Evolutionary conservation across 805 yeast genomes (phyloP).

Genomic region (Torulaspora indica): DNA sequence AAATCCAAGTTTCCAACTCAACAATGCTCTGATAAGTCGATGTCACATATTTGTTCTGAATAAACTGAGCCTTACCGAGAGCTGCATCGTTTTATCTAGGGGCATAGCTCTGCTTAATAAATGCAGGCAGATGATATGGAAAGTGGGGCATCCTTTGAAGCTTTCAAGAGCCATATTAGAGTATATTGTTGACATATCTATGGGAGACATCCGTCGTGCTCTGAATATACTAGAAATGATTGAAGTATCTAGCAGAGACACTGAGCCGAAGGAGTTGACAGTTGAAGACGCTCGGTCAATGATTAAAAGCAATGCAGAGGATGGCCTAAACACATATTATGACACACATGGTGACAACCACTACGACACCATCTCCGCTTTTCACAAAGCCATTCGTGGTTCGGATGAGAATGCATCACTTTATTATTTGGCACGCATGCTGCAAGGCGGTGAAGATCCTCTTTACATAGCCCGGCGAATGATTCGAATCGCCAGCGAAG

Average conservation of each 20-base stretch:
- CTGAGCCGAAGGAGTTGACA: constrained; percentile 32
- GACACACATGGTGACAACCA: constrained; percentile 89
- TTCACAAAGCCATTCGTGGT: constrained; percentile 90
- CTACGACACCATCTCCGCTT: constrained; percentile 92
- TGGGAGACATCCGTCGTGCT: constrained; percentile 87
- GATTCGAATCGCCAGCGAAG: constrained; percentile 95
- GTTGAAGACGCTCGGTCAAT: constrained; percentile 37
- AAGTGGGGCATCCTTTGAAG: constrained; percentile 39
- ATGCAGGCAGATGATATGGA: constrained; percentile 50
- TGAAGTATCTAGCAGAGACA: constrained; percentile 61
- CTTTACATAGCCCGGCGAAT: constrained; percentile 82
- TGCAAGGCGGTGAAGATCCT: constrained; percentile 92
- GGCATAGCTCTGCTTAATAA: constrained; percentile 59
- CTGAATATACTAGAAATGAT: constrained; percentile 73
- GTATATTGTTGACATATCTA: constrained; percentile 65
- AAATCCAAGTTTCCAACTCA: constrained; percentile 78
- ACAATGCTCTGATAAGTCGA: constrained; percentile 77
- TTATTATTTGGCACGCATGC: constrained; percentile 82
- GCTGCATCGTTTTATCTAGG: constrained; percentile 48
- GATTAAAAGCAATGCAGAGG: constrained; percentile 46
- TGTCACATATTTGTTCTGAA: constrained; percentile 73
- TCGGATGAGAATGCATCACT: constrained; percentile 85
- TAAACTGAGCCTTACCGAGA: constrained; percentile 47
- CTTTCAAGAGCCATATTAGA: constrained; percentile 55
- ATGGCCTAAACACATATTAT: constrained; percentile 41